These are phyloP conservation scores for Boletus subparvulus DNA, from an alignment of 768 basidiomycete species.

Conservation along the genomic window DNA sequence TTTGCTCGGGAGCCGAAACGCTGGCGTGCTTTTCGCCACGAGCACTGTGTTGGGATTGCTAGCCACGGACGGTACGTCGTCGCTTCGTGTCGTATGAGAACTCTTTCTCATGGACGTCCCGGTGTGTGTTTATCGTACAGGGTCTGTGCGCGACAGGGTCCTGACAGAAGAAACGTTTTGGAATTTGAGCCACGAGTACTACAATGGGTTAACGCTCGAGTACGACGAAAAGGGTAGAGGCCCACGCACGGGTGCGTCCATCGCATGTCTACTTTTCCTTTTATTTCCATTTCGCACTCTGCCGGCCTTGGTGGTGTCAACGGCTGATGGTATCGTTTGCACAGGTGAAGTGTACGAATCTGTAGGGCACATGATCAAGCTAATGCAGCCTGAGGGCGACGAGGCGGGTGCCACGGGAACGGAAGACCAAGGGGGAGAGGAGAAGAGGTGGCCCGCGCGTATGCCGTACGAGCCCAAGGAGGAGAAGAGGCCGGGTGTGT, in stretches of 20 bases:
- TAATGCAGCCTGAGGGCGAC: constrained; percentile 13
- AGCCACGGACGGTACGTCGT: constrained; percentile 15
- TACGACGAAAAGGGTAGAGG: constrained; percentile 14
- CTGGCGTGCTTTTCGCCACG: constrained; percentile 16
- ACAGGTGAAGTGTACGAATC: constrained; percentile 27
- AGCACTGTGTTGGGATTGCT: constrained; percentile 15
- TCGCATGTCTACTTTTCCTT: not conserved
- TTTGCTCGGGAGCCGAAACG: constrained; percentile 18
- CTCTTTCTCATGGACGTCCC: not conserved
- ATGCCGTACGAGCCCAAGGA: constrained; percentile 15
- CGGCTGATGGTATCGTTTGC: not conserved
- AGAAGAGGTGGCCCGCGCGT: constrained; percentile 9
- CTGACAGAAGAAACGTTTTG: constrained; percentile 11
- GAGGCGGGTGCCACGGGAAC: not conserved
- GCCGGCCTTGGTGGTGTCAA: no score
- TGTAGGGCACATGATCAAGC: constrained; percentile 22
- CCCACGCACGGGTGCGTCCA: constrained; percentile 13
- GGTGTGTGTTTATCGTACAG: not conserved
- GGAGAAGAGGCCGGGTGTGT: not conserved
- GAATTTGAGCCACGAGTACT: constrained; percentile 22
- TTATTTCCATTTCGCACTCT: not conserved
- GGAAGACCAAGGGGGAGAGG: not conserved
- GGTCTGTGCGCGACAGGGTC: constrained; percentile 16
- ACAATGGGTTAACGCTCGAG: constrained; percentile 15
- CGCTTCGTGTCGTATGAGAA: not conserved